phyloP scores from a whole-genome alignment of 257 asterid genomes.

The Solanum neorickii region DNA sequence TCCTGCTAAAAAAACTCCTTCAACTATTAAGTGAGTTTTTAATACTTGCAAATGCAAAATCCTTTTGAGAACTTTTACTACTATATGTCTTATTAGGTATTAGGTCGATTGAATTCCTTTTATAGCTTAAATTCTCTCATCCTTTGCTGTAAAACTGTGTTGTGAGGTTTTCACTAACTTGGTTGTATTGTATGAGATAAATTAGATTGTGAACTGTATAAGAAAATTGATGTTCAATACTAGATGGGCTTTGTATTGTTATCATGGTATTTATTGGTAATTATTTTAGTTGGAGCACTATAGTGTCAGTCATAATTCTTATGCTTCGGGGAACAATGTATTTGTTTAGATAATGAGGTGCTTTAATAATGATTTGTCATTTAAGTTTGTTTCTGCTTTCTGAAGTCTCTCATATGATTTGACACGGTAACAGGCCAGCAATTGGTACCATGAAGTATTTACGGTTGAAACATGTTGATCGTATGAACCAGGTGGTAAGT shows the following conservation, averaged over 20 bases:
- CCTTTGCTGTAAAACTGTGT: not conserved
- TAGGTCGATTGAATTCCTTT: not conserved
- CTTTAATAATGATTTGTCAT: not conserved
- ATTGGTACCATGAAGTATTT: not conserved
- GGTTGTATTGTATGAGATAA: not conserved
- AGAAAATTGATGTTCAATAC: not conserved
- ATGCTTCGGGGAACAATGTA: not conserved
- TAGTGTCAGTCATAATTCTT: not conserved
- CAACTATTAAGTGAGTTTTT: constrained; percentile 31
- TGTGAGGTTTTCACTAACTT: not conserved
- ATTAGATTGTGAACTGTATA: not conserved
- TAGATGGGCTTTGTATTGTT: not conserved
- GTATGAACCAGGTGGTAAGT: constrained; percentile 34
- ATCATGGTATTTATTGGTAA: not conserved
- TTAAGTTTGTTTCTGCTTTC: not conserved
- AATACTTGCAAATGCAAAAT: not conserved
- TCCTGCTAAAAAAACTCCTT: constrained; percentile 40
- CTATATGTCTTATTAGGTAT: not conserved
- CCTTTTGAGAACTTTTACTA: not conserved
- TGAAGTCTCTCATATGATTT: not conserved
- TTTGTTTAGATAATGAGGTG: not conserved
- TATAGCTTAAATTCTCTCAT: not conserved
- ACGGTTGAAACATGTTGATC: not conserved
- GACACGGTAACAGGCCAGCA: constrained; percentile 3
- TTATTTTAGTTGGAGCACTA: not conserved